Base-by-base conservation (phyloP, 768 basidiomycete species). In the Lactarius akahatsu region DNA sequence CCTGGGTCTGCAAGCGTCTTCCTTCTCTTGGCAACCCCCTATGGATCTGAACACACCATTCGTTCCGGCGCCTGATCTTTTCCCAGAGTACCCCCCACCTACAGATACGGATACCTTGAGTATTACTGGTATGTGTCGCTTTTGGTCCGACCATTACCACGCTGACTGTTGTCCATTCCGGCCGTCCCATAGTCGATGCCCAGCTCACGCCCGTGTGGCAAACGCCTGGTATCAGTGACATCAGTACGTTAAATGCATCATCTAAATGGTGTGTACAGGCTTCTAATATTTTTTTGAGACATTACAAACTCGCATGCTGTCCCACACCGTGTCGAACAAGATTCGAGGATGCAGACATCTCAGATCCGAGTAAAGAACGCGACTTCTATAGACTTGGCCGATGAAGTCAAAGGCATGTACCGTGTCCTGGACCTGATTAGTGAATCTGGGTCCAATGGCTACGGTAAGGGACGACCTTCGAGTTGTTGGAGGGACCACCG, bases 341-440 rank as follows among this genome's bases (percentile, higher is more conserved):
- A 20, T 10, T n/a, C 45, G 47, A 50, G 47, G 23, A 50, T 13
- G 23, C 4, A 50, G n/a, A 13, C n/a, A 2, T n/a, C n/a, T 23
- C 47, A 50, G 11, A 50, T 23, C 47, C 47, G 10, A 23, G 47
- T 23, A 23, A n/a, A 11, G n/a, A n/a, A 23, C 23, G 47, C 45
- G 20, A 23, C n/a, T 50, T 50, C n/a, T 4, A 1, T 13, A 11
- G 62, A 67, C 41, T 47, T 67, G 26, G 50, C 50, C 2, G 40
- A 45, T 36, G 41, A 61, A 23, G 74, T 86, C 64, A 74, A 75
- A 41, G 82, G 80, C 28, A 76, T 85, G 77, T 85, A 81, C 73
- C 79, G 83, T 3, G 76, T 86, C 23, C 73, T 86, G 2, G 84
- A 86, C 57, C 76, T 86, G 7, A 79, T 85, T 62, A 78, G 73